phyloP scores from a whole-genome alignment of 352 stramenopile genomes.

The Pythium sp. region DNA sequence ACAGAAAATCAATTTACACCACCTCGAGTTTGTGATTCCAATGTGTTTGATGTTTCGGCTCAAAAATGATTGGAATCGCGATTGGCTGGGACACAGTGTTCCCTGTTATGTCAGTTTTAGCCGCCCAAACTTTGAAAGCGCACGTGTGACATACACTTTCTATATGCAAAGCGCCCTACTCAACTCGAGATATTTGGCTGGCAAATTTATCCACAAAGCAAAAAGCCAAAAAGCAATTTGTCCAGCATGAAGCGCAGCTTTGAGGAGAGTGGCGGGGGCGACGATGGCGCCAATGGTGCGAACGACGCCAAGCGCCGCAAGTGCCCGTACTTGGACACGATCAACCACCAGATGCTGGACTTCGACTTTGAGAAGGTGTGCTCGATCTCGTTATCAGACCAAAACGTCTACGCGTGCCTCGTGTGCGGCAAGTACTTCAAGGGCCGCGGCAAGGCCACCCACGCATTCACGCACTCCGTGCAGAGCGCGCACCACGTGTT shows the following conservation, averaged over 20 bases:
- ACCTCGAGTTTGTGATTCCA: too few relatives aligned
- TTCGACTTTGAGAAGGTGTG: constrained; percentile 99
- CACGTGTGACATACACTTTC: too few relatives aligned
- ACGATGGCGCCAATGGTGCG: not conserved
- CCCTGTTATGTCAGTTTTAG: too few relatives aligned
- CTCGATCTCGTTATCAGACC: constrained; percentile 93
- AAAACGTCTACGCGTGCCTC: constrained; percentile 98
- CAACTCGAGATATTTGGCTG: too few relatives aligned
- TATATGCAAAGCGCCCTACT: too few relatives aligned
- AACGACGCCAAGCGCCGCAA: constrained; percentile 69
- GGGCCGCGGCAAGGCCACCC: constrained; percentile 89
- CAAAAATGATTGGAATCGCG: too few relatives aligned
- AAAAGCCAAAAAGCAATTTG: not conserved
- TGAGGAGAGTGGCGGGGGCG: constrained; percentile 24
- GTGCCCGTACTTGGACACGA: constrained; percentile 98
- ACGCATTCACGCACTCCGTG: constrained; percentile 97
- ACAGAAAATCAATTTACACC: too few relatives aligned
- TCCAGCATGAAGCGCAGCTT: constrained; percentile 44
- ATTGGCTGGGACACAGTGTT: too few relatives aligned
- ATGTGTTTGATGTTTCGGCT: too few relatives aligned
- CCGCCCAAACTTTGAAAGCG: too few relatives aligned
- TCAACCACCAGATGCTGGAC: constrained; percentile 96
- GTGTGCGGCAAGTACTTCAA: constrained; percentile 99
- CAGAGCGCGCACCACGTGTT: constrained; percentile 97
- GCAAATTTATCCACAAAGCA: not conserved